Percentiles rank a stretch among this genome's conserved stretches.
phyloP scores from a whole-genome alignment of 495 filamentous ascomycete species.

The Jackrogersella multiformis region DNA sequence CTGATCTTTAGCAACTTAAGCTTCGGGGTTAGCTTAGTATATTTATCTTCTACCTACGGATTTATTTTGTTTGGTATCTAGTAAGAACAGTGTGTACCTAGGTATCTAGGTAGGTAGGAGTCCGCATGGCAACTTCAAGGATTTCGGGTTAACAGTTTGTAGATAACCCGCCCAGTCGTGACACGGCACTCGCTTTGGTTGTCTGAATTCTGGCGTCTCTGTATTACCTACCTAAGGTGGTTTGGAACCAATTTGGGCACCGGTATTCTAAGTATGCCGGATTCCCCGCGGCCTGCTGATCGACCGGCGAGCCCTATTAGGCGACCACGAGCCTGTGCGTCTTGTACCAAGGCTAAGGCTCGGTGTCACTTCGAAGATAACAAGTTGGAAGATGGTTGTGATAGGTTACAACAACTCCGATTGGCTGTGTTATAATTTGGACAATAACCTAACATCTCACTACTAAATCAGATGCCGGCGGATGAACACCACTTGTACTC shows the following conservation, averaged over 20 bases:
- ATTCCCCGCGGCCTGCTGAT: constrained; percentile 11
- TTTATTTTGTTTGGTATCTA: too few species aligned
- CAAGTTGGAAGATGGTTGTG: constrained; percentile 40
- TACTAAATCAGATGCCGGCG: constrained; percentile 40
- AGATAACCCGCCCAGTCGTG: too few species aligned
- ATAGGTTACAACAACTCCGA: constrained; percentile 35
- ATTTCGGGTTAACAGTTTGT: constrained; percentile 22
- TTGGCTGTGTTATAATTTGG: not conserved
- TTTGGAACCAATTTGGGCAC: constrained; percentile 12
- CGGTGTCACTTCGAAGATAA: constrained; percentile 46
- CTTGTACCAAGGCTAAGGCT: constrained; percentile 49
- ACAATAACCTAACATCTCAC: not conserved
- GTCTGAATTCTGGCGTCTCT: constrained; percentile 5
- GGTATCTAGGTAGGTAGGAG: constrained; percentile 5
- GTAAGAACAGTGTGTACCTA: too few species aligned
- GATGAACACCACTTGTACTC: constrained; percentile 37
- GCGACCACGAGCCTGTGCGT: constrained; percentile 47
- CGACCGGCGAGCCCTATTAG: constrained; percentile 44
- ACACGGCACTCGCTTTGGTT: not conserved
- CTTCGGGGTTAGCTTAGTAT: not conserved
- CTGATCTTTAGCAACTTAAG: not conserved
- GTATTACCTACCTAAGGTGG: too few species aligned
- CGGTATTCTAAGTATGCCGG: constrained; percentile 7
- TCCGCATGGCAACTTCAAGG: not conserved
- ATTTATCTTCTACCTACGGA: too few species aligned